Conservation (phyloP, 176 grass and related monocot genomes). For the Cenchrus fungigraminus region DNA sequence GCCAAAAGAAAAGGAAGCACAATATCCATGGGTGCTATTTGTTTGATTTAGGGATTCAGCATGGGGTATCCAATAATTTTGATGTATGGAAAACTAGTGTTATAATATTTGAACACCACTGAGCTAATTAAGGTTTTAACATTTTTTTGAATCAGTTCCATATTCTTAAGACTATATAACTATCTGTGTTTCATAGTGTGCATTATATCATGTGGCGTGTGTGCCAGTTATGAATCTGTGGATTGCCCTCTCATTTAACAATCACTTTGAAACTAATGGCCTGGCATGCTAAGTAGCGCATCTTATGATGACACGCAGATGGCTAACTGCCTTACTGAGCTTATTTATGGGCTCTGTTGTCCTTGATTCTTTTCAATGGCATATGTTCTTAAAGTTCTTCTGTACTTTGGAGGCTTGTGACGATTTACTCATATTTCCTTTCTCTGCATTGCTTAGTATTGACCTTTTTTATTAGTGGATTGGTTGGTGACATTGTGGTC, state of each 20-base stretch:
- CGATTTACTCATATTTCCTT: constrained; percentile 38
- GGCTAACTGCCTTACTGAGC: constrained; percentile 32
- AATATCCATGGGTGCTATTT: neutral
- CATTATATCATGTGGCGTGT: constrained; percentile 29
- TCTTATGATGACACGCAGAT: constrained; percentile 46
- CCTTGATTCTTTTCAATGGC: constrained; percentile 46
- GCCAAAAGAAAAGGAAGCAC: constrained; percentile 14
- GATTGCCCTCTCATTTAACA: constrained; percentile 41
- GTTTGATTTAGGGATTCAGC: neutral
- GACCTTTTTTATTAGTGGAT: constrained; percentile 36
- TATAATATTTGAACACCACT: neutral
- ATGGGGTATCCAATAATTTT: constrained; percentile 4
- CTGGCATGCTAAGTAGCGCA: constrained; percentile 25
- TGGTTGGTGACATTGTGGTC: constrained; percentile 54
- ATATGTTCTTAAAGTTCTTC: constrained; percentile 48
- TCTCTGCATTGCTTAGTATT: constrained; percentile 36
- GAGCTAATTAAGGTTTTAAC: neutral
- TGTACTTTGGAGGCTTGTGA: constrained; percentile 50
- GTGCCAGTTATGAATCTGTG: constrained; percentile 4
- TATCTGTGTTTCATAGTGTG: constrained; percentile 17
- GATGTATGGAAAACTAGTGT: constrained; percentile 3
- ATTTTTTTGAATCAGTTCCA: constrained; percentile 16
- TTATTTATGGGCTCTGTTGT: constrained; percentile 39
- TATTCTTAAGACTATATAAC: constrained; percentile 17
- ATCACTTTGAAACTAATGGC: constrained; percentile 8